Conservation (phyloP, 257 asterid genomes). For the Agastache rugosa region DNA sequence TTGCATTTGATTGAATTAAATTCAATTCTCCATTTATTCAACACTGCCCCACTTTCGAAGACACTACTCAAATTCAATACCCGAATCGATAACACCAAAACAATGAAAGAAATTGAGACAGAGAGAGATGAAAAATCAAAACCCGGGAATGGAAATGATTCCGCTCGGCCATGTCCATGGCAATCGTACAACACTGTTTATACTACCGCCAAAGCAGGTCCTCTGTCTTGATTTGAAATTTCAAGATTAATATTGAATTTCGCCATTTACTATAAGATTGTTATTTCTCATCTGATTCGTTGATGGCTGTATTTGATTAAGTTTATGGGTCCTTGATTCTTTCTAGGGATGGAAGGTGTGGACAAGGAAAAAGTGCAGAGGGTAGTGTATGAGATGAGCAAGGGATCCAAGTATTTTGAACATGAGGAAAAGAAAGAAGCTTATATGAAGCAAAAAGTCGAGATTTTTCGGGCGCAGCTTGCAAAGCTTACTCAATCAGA, state of each 20-base stretch:
- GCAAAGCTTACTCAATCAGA: conserved; percentile 65
- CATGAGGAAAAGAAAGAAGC: conserved; percentile 90
- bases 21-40: conserved; percentile 25
- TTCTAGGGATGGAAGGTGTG: conserved; percentile 95
- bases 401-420: conserved; percentile 92
- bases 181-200: conserved; percentile 88
- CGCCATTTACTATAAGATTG: background rate
- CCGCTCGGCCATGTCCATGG: conserved; percentile 92
- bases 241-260: conserved; percentile 16
- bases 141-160: conserved; percentile 42
- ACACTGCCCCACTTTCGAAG: background rate
- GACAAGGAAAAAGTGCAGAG: conserved; percentile 98
- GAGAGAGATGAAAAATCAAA: conserved; percentile 44
- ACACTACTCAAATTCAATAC: conserved; percentile 1
- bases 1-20: conserved; percentile 16
- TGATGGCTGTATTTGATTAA: background rate
- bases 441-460: conserved; percentile 74
- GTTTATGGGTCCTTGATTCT: conserved; percentile 28
- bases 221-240: background rate
- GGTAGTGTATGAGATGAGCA: conserved; percentile 95
- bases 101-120: conserved; percentile 46
- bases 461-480: conserved; percentile 65
- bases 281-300: background rate
- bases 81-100: conserved; percentile 2
- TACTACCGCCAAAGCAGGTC: conserved; percentile 97